phyloP scores from a whole-genome alignment of 495 filamentous ascomycete genomes.

The Halenospora varia region DNA sequence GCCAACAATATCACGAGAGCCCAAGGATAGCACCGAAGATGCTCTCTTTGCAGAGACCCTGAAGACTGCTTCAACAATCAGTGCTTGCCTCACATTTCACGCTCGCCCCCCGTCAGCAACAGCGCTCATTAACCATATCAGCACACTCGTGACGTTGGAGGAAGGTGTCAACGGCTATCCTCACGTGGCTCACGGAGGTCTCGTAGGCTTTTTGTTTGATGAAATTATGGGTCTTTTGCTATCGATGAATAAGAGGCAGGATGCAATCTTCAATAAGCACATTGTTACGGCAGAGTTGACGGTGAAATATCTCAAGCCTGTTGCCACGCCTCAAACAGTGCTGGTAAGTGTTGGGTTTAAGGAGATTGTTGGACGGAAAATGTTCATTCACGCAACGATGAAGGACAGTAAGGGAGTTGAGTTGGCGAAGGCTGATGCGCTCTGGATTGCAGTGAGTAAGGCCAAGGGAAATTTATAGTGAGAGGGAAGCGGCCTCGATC shows the following conservation, averaged over 20 bases:
- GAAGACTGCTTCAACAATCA: slow-evolving; percentile 45
- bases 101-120: slow-evolving; percentile 2
- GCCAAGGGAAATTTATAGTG: too few species aligned
- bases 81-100: slow-evolving; percentile 43
- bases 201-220: slow-evolving; percentile 52
- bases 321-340: slow-evolving; percentile 48
- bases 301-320: slow-evolving; percentile 48
- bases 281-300: slow-evolving; percentile 53
- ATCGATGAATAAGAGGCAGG: slow-evolving; percentile 34
- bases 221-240: slow-evolving; percentile 48
- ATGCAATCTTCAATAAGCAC: too few species aligned
- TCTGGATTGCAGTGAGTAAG: too few species aligned
- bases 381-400: slow-evolving; percentile 36
- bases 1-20: slow-evolving; percentile 33
- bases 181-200: slow-evolving; percentile 53
- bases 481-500: too few species aligned
- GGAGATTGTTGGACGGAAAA: slow-evolving; percentile 41
- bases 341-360: slow-evolving; percentile 37
- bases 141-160: slow-evolving; percentile 44
- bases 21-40: slow-evolving; percentile 44
- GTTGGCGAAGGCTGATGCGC: too few species aligned
- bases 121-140: slow-evolving; percentile 32
- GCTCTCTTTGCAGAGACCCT: slow-evolving; percentile 54
- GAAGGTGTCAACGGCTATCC: slow-evolving; percentile 51
- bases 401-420: too few species aligned